Conservation (phyloP, 768 basidiomycete genomes). For the Tricholoma saponaceum region DNA sequence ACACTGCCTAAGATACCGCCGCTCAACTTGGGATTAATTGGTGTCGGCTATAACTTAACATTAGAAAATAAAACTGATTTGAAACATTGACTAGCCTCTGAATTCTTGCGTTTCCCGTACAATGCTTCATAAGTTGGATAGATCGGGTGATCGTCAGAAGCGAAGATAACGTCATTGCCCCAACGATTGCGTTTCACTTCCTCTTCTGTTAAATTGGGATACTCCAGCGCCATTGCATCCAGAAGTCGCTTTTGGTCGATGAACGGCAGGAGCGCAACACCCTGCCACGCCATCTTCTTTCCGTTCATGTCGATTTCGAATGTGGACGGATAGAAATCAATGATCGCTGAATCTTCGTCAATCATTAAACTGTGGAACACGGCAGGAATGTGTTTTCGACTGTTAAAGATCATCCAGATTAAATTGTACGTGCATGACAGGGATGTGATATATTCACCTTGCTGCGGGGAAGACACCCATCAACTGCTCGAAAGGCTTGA, state of each 20-base stretch:
- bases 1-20: slow-evolving; percentile 79
- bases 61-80: slow-evolving; percentile 7
- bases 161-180: slow-evolving; percentile 82
- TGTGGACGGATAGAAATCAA: slow-evolving; percentile 89
- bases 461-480: slow-evolving; percentile 98
- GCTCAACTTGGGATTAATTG: slow-evolving; percentile 64
- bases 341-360: slow-evolving; percentile 83
- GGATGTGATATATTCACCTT: slow-evolving; percentile 42
- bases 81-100: slow-evolving; percentile 53
- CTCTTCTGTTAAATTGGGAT: slow-evolving; percentile 69
- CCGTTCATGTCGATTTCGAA: slow-evolving; percentile 99
- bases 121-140: slow-evolving; percentile 86
- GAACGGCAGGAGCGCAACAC: slow-evolving; percentile 94
- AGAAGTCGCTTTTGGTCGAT: slow-evolving; percentile 84
- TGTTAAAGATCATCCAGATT: slow-evolving; percentile 24
- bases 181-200: slow-evolving; percentile 81
- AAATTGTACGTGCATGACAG: slow-evolving; percentile 2
- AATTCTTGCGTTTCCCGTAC: slow-evolving; percentile 84
- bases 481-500: slow-evolving; percentile 95
- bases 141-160: slow-evolving; percentile 78
- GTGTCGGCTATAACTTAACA: slow-evolving; percentile 54
- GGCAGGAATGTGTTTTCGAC: slow-evolving; percentile 84
- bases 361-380: slow-evolving; percentile 88
- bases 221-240: slow-evolving; percentile 72
- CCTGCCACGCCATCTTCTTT: slow-evolving; percentile 99